Percentiles rank a stretch among this genome's conserved stretches.
These are phyloP conservation scores for Schoenoplectus triqueter DNA, from an alignment of 202 grass and related monocot species.

Conservation along the genomic window DNA sequence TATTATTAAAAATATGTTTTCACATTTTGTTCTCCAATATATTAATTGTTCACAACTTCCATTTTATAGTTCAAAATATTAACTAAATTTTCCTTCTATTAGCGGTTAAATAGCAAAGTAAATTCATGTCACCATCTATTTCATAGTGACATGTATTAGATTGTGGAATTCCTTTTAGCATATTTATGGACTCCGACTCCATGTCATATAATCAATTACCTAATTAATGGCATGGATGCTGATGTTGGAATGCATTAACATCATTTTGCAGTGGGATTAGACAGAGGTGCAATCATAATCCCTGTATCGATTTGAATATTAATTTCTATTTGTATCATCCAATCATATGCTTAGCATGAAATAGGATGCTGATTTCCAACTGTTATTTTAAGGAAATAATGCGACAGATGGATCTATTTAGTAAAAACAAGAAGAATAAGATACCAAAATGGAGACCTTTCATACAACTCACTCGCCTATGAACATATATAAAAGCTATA, in stretches of 20 bases:
- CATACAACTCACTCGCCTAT: not conserved
- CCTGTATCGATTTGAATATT: not conserved
- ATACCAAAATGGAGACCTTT: not conserved
- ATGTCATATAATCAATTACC: not conserved
- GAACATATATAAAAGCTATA: not conserved
- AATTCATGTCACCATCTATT: conserved; percentile 4
- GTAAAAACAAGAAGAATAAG: too few species aligned
- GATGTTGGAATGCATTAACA: conserved; percentile 12
- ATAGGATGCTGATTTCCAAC: not conserved
- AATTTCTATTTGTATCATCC: conserved; percentile 17
- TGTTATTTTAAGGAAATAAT: not conserved
- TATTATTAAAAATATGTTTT: too few species aligned
- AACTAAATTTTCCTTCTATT: too few species aligned
- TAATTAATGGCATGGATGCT: not conserved
- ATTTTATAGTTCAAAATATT: too few species aligned
- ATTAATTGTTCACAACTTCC: too few species aligned
- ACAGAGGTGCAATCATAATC: not conserved
- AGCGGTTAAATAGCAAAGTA: not conserved
- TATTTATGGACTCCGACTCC: not conserved
- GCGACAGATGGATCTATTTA: not conserved
- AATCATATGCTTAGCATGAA: not conserved
- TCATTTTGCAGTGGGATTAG: not conserved
- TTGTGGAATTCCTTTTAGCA: not conserved
- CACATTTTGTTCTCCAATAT: too few species aligned
- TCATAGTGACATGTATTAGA: not conserved